phyloP scores from a whole-genome alignment of 371 early-diverging fungal genomes.

The Rhizomucor miehei region DNA sequence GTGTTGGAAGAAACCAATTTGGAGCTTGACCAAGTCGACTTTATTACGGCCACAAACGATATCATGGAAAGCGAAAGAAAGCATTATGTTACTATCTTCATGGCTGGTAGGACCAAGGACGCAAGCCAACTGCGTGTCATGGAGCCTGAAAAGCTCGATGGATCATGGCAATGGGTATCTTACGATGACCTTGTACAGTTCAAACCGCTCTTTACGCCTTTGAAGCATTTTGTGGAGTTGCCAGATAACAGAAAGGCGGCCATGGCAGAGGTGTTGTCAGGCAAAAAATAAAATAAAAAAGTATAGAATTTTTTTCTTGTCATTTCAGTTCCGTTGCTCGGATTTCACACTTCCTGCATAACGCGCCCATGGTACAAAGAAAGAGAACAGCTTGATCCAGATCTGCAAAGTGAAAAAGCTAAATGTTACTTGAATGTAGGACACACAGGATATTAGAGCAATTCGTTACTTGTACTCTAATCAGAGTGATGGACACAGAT shows the following conservation, averaged over 20 bases:
- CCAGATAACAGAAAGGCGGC: too few relatives aligned
- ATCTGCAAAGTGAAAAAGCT: too few relatives aligned
- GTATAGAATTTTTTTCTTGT: too few relatives aligned
- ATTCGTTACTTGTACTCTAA: conserved; percentile 5
- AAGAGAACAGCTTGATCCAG: too few relatives aligned
- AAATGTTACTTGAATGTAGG: too few relatives aligned
- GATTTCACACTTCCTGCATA: too few relatives aligned
- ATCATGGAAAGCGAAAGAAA: conserved; percentile 48
- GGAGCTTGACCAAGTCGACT: conserved; percentile 22
- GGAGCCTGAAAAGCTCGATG: conserved; percentile 61
- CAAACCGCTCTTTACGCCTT: conserved; percentile 44
- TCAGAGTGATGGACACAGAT: conserved; percentile 1
- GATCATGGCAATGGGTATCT: conserved; percentile 56
- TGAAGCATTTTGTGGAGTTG: conserved; percentile 11
- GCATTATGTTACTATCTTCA: conserved; percentile 68
- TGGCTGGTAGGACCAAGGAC: conserved; percentile 27
- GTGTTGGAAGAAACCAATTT: conserved; percentile 60
- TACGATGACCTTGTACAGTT: conserved; percentile 34
- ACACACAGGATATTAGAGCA: not conserved
- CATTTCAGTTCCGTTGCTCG: too few relatives aligned
- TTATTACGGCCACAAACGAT: conserved; percentile 58
- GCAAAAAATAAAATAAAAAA: too few relatives aligned
- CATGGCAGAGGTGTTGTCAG: too few relatives aligned
- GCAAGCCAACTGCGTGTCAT: conserved; percentile 28
- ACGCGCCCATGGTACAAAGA: too few relatives aligned